Evolutionary conservation across 148 eudicot genomes (phyloP).

Genomic region (Rhododendron griersonianum): DNA sequence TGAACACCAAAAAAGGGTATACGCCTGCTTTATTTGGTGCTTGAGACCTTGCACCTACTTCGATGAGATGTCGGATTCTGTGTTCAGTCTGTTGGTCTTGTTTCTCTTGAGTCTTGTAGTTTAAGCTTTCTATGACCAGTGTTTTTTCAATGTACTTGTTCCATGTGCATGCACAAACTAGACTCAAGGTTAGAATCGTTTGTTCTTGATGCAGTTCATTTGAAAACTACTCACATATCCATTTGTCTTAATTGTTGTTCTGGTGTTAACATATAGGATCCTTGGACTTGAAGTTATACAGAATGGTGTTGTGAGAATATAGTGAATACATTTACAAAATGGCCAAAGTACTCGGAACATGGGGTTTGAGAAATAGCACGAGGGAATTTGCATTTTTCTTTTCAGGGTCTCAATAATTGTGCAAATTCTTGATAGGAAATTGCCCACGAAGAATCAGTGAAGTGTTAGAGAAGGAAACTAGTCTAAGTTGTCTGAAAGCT

Average conservation of each 20-base stretch:
- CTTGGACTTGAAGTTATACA: neutral
- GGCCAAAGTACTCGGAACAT: neutral
- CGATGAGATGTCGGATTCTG: neutral
- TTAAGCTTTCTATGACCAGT: neutral
- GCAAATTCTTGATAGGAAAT: neutral
- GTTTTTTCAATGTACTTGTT: neutral
- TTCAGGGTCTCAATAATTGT: neutral
- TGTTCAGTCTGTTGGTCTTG: neutral
- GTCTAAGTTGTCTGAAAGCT: neutral
- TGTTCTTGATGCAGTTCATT: neutral
- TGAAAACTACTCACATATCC: neutral
- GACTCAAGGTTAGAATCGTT: neutral
- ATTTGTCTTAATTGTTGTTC: neutral
- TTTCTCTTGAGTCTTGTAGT: neutral
- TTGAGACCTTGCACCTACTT: neutral
- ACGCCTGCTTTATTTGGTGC: constrained; percentile 4
- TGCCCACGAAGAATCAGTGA: neutral
- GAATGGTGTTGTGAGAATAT: neutral
- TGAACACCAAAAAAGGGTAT: constrained; percentile 97
- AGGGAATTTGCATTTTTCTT: neutral
- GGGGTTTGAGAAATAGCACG: neutral
- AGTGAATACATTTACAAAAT: neutral
- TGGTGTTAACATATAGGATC: neutral
- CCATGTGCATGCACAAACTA: neutral
- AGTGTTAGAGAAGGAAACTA: neutral